These are phyloP conservation scores for Arthrobotrys sphaeroides DNA, from an alignment of 2,329 filamentous ascomycete species.

Conservation along the genomic window DNA sequence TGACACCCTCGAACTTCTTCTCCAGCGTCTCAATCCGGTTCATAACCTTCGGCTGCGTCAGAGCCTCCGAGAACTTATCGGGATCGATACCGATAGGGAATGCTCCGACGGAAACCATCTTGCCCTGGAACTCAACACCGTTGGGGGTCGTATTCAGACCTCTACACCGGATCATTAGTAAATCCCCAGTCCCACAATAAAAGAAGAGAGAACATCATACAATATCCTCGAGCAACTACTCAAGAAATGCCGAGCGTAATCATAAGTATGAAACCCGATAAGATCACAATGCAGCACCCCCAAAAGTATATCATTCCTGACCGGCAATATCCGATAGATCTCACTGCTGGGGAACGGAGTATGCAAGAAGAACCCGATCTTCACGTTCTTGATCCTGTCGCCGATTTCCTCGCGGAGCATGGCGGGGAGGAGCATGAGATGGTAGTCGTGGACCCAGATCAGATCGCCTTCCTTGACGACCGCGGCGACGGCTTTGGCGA, in stretches of 20 bases:
- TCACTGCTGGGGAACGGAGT: conserved; percentile 97
- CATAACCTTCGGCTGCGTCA: conserved; percentile 85
- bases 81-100: conserved; percentile 99
- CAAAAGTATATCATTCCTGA: conserved; percentile 85
- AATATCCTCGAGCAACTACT: conserved; percentile 96
- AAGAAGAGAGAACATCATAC: conserved; percentile 63
- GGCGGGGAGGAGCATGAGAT: conserved; percentile 93
- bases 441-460: conserved; percentile 99
- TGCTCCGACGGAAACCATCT: conserved; percentile 85
- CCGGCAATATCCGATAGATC: conserved; percentile 94
- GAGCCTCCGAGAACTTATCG: conserved; percentile 90
- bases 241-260: conserved; percentile 97
- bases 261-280: conserved; percentile 98
- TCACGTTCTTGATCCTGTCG: conserved; percentile 83
- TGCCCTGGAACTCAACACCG: conserved; percentile 88
- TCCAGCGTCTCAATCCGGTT: conserved; percentile 84
- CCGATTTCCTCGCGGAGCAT: conserved; percentile 88
- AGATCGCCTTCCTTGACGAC: conserved; percentile 93
- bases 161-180: conserved; percentile 57
- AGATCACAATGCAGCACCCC: conserved; percentile 93
- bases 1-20: conserved; percentile 93
- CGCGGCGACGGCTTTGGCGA: conserved; percentile 84
- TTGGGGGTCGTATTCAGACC: conserved; percentile 79
- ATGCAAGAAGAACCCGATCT: conserved; percentile 98
- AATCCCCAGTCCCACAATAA: neutral